Evolutionary conservation across 139 green algal species (phyloP).

Genomic region (Klebsormidium nitens): DNA sequence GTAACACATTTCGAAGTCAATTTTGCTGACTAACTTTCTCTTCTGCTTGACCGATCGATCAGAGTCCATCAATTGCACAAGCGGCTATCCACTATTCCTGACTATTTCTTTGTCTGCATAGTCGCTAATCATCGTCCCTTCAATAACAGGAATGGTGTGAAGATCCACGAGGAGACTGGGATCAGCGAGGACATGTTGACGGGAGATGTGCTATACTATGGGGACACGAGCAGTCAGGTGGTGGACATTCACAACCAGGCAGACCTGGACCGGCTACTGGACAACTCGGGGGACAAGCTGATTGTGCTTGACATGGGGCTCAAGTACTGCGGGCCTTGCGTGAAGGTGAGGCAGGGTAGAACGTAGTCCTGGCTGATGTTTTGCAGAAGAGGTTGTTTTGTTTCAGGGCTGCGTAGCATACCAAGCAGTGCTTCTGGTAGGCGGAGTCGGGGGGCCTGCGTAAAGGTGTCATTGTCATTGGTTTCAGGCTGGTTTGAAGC

Average conservation of each 20-base stretch:
- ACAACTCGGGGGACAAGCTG: not conserved
- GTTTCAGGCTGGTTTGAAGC: not conserved
- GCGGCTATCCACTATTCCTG: no score
- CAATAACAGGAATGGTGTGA: constrained; percentile 9
- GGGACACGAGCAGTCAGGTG: constrained; percentile 3
- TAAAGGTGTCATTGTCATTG: no score
- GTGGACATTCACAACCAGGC: not conserved
- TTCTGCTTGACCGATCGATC: no score
- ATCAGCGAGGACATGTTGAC: constrained; percentile 12
- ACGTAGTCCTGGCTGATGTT: not conserved
- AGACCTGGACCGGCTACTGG: not conserved
- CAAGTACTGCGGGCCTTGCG: constrained; percentile 17
- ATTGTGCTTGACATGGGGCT: constrained; percentile 16
- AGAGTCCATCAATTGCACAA: no score
- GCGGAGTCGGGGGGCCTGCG: no score
- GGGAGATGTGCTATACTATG: constrained; percentile 18
- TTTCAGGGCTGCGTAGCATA: not conserved
- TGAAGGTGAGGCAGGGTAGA: not conserved
- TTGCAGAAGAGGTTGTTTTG: not conserved
- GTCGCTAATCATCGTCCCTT: no score
- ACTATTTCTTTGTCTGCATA: no score
- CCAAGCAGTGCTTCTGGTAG: not conserved
- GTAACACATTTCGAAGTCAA: no score
- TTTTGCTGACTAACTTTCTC: no score
- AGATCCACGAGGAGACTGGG: constrained; percentile 13